Evolutionary conservation across 108 stramenopile species (phyloP).

Genomic region (Pelagomonas calceolata): DNA sequence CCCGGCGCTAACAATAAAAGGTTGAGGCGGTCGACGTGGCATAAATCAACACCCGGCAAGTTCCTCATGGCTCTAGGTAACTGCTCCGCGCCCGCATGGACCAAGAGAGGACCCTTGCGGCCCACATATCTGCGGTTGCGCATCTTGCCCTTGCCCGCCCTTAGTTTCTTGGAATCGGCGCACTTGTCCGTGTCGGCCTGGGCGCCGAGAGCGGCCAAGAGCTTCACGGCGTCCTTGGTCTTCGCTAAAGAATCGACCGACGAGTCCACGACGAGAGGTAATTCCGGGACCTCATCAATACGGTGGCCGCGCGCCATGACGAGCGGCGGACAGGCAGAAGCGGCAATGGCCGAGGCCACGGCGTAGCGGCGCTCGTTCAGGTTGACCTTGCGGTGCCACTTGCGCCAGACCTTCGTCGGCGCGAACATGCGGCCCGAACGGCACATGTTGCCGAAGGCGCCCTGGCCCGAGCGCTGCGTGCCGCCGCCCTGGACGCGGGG

Average conservation of each 20-base stretch:
- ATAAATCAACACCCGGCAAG: constrained; percentile 90
- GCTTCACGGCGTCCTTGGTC: constrained; percentile 81
- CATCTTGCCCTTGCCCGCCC: constrained; percentile 97
- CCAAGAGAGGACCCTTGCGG: constrained; percentile 91
- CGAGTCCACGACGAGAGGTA: constrained; percentile 85
- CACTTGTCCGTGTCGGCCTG: constrained; percentile 85
- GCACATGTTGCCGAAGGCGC: constrained; percentile 98
- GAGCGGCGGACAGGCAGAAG: constrained; percentile 86
- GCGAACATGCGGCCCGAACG: constrained; percentile 95
- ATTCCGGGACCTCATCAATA: constrained; percentile 89
- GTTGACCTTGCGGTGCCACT: constrained; percentile 97
- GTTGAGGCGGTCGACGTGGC: constrained; percentile 87
- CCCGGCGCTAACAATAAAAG: constrained; percentile 95
- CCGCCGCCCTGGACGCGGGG: constrained; percentile 97
- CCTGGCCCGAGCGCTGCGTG: constrained; percentile 96
- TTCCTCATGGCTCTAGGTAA: constrained; percentile 83
- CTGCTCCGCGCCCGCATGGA: constrained; percentile 80
- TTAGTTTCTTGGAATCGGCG: constrained; percentile 86
- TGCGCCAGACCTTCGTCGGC: constrained; percentile 98
- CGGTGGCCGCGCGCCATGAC: constrained; percentile 98
- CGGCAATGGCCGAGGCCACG: constrained; percentile 92
- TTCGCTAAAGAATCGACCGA: constrained; percentile 66
- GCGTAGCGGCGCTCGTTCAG: constrained; percentile 90
- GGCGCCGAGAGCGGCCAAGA: constrained; percentile 80
- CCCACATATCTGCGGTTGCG: constrained; percentile 88